Evolutionary conservation across 495 filamentous ascomycete genomes (phyloP).

Genomic region (Cairneyella variabilis): DNA sequence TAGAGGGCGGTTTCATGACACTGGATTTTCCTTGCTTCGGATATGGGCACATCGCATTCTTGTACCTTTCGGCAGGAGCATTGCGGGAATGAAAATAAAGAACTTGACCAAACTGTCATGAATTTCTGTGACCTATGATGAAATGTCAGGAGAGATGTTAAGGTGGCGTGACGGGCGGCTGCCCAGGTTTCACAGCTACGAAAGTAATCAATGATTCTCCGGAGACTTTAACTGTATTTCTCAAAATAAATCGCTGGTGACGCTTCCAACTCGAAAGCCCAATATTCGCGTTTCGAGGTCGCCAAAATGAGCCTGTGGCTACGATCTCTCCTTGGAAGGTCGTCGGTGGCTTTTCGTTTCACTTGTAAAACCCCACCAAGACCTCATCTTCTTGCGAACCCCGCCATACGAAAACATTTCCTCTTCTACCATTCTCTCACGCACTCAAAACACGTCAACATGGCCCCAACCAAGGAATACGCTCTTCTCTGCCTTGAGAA

Average conservation of each 20-base stretch:
- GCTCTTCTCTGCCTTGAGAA: slow-evolving; percentile 91
- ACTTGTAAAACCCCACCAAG: slow-evolving; percentile 4
- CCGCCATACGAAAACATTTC: slow-evolving; percentile 2
- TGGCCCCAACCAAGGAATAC: slow-evolving; percentile 72
- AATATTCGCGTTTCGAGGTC: no score
- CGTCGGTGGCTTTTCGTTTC: neutral
- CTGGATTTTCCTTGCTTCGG: slow-evolving; percentile 49
- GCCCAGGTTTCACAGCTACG: no score
- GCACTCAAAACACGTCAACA: slow-evolving; percentile 37
- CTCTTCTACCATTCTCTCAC: slow-evolving; percentile 6
- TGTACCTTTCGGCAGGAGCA: slow-evolving; percentile 42
- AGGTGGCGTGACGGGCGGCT: no score
- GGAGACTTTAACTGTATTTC: no score
- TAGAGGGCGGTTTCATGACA: slow-evolving; percentile 49
- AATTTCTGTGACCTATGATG: neutral
- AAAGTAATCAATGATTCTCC: no score
- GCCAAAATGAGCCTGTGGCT: neutral
- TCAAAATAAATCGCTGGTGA: no score
- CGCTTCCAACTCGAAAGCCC: no score
- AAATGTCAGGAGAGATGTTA: no score
- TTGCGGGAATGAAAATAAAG: slow-evolving; percentile 25
- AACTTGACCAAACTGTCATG: neutral
- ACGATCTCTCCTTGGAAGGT: neutral
- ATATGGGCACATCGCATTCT: slow-evolving; percentile 52
- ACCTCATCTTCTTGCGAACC: slow-evolving; percentile 3